Conservation (phyloP, 176 grass and related monocot species). For the Sorghum bicolor region Sorghum_bicolor_NCBIv3 NC_012874.2:66360001-66360500, state of each 20-base stretch:
- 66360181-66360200: not conserved
- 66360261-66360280: not conserved
- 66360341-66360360: not conserved
- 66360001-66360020: no score
- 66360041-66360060: no score
- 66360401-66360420: not conserved
- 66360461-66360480: conserved; percentile 41
- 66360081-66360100: no score
- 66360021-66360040: no score
- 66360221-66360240: not conserved
- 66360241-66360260: no score
- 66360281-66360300: not conserved
- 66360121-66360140: no score
- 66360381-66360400: fast-evolving
- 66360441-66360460: not conserved
- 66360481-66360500: not conserved
- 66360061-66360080: no score
- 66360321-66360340: not conserved
- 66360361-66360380: not conserved
- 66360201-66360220: not conserved
- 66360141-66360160: no score
- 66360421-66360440: not conserved
- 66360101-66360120: no score
- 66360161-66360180: not conserved
- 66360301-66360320: no score